Base-by-base conservation (phyloP, 1,284 basidiomycete genomes). In the Microbotryomycetes sp. region DNA sequence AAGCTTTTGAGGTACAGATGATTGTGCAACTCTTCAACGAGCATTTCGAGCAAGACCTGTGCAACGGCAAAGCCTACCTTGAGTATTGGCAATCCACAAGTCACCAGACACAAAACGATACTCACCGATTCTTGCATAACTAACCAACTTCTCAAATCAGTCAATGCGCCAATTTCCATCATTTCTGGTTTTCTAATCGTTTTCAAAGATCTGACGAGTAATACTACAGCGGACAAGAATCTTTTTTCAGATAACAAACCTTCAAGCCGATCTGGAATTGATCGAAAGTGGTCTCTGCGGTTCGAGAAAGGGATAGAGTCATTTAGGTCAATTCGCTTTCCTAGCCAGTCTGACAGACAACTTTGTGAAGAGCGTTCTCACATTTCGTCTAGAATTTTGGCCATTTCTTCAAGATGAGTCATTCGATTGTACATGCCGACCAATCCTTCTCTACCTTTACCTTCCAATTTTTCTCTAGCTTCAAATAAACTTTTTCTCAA, bases 1-100 rank as follows among this genome's bases (percentile, higher is more conserved):
- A 92, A 93, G 6, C 88, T 91, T 74, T 96, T 97, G 62, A 99
- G 83, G 76, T 97, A 99, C n/a, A 99, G 78, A 76, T 98, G 96
- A 71, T 86, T 92, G 74, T 98, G 93, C 26, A 99, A 80, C 74
- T 99, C 96, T 69, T 99, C 96, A 19, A 96, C 81, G 56, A 98
- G 78, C 60, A 98, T 96, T 67, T 99, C 93, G 56, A 88, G 82
- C 50, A 97, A 77, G 12, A 88, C 86, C 89, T 93, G 67, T 6
- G 58, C 15, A 29, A 5, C 26, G 49, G 49, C 52, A 28, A 29
- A 29, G 15, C 30, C 52, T 14, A 15, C 28, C 25, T 49, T 53
- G 12, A 56, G n/a, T 28, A 4, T 23, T 54, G 12, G 9, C 2
- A 31, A 22, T 16, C 29, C 30, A 46, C 2, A 15, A 16, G 28